Evolutionary conservation across 1,139 yeast species (phyloP).

Genomic region (Yamadazyma sp.): DNA sequence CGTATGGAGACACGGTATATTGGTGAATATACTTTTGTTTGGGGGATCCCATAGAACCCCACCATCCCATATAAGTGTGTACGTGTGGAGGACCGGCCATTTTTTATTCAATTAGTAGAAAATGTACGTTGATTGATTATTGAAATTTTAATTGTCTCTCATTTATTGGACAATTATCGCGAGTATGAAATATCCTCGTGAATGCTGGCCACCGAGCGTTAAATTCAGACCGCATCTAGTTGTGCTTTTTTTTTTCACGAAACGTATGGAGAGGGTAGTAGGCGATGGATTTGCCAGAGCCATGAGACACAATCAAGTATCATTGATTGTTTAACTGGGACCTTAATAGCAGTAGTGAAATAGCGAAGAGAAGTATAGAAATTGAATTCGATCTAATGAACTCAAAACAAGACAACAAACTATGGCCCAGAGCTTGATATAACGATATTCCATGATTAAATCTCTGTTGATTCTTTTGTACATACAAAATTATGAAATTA

Average conservation of each 20-base stretch:
- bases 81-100: constrained; percentile 59
- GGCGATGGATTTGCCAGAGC: too few species aligned
- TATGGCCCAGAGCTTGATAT: too few species aligned
- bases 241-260: not conserved
- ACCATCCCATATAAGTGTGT: constrained; percentile 92
- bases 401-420: too few species aligned
- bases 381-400: too few species aligned
- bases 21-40: constrained; percentile 82
- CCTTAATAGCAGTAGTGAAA: too few species aligned
- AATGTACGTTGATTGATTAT: constrained; percentile 6
- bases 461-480: constrained; percentile 9
- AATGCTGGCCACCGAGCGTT: too few species aligned
- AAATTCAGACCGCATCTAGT: not conserved
- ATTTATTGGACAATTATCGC: constrained; percentile 13
- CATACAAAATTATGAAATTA: constrained; percentile 10
- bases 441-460: constrained; percentile 10
- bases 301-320: too few species aligned
- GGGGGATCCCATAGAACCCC: constrained; percentile 89
- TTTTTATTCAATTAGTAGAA: constrained; percentile 8
- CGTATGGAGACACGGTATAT: constrained; percentile 90
- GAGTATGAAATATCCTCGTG: constrained; percentile 5
- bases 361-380: not conserved
- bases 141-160: constrained; percentile 9
- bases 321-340: too few species aligned
- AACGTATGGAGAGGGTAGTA: too few species aligned